These are phyloP conservation scores for Fistulinella prunicolor DNA, from an alignment of 768 basidiomycete species.

Conservation along the genomic window DNA sequence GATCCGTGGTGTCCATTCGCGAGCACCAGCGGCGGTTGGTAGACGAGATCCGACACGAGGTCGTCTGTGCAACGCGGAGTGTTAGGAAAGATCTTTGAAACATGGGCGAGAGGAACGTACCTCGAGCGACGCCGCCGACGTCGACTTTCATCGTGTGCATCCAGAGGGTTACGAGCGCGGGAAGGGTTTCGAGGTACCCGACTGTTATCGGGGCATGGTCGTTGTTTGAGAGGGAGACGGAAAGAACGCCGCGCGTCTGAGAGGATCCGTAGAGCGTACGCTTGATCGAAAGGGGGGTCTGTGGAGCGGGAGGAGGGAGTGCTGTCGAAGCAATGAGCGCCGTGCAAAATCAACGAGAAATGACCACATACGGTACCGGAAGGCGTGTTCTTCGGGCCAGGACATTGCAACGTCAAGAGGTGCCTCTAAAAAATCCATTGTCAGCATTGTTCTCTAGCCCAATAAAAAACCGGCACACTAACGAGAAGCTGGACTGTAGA, in stretches of 20 bases:
- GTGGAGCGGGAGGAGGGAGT: slow-evolving; percentile 35
- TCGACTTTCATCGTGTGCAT: slow-evolving; percentile 68
- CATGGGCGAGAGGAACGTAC: slow-evolving; percentile 32
- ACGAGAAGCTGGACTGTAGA: slow-evolving; percentile 54
- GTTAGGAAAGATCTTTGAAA: background rate
- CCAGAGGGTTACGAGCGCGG: slow-evolving; percentile 89
- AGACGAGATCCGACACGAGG: slow-evolving; percentile 62
- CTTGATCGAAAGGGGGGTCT: slow-evolving; percentile 54
- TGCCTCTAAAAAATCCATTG: slow-evolving; percentile 5
- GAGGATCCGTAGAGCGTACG: slow-evolving; percentile 72
- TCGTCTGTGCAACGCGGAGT: slow-evolving; percentile 43
- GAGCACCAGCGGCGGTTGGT: slow-evolving; percentile 40
- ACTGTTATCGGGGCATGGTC: slow-evolving; percentile 42
- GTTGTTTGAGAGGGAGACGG: slow-evolving; percentile 60
- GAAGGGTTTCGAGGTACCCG: slow-evolving; percentile 88
- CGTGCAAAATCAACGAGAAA: background rate
- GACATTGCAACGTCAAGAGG: slow-evolving; percentile 56
- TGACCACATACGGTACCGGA: slow-evolving; percentile 54
- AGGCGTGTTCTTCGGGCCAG: slow-evolving; percentile 49
- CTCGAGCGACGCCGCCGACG: slow-evolving; percentile 44
- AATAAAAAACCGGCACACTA: slow-evolving; percentile 2
- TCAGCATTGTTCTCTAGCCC: background rate
- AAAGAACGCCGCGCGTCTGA: slow-evolving; percentile 74
- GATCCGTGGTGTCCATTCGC: slow-evolving; percentile 33
- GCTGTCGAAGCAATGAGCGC: slow-evolving; percentile 29